phyloP scores from a whole-genome alignment of 108 stramenopile species.

The Cylindrotheca closterium region DNA sequence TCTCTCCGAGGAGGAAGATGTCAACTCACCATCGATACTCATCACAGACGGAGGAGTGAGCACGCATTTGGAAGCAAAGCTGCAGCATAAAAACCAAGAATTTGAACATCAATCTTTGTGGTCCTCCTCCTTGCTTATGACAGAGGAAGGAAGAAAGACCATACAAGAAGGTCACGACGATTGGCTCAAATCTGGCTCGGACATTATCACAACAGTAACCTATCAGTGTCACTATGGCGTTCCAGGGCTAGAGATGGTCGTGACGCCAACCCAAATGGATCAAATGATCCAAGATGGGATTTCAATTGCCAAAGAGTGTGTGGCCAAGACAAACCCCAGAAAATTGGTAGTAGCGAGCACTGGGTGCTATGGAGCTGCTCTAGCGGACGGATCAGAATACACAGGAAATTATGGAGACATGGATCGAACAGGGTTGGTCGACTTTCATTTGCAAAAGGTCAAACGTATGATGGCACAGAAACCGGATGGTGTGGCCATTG shows the following conservation, averaged over 20 bases:
- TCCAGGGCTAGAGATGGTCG: background rate
- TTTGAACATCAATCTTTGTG: conserved; percentile 50
- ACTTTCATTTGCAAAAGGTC: conserved; percentile 51
- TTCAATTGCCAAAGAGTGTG: conserved; percentile 35
- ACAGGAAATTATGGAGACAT: conserved; percentile 40
- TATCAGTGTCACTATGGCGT: conserved; percentile 61
- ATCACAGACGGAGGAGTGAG: conserved; percentile 64
- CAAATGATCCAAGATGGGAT: conserved; percentile 39
- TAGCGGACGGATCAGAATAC: conserved; percentile 68
- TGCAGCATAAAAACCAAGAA: conserved; percentile 2
- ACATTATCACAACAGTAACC: conserved; percentile 60
- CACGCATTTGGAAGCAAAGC: conserved; percentile 43
- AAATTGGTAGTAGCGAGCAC: conserved; percentile 45
- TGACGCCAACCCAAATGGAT: conserved; percentile 19
- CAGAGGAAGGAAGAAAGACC: conserved; percentile 20
- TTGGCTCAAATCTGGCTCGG: conserved; percentile 45
- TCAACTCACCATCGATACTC: conserved; percentile 31
- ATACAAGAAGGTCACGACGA: conserved; percentile 51
- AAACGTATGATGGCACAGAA: conserved; percentile 2
- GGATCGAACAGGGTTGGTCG: conserved; percentile 20
- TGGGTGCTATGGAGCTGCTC: conserved; percentile 56
- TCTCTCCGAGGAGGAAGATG: background rate
- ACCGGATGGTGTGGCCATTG: conserved; percentile 60
- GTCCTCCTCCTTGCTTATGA: conserved; percentile 54
- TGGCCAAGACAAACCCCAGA: background rate